These are phyloP conservation scores for Melastoma malabathricum DNA, from an alignment of 345 rosid species.

Conservation along the genomic window DNA sequence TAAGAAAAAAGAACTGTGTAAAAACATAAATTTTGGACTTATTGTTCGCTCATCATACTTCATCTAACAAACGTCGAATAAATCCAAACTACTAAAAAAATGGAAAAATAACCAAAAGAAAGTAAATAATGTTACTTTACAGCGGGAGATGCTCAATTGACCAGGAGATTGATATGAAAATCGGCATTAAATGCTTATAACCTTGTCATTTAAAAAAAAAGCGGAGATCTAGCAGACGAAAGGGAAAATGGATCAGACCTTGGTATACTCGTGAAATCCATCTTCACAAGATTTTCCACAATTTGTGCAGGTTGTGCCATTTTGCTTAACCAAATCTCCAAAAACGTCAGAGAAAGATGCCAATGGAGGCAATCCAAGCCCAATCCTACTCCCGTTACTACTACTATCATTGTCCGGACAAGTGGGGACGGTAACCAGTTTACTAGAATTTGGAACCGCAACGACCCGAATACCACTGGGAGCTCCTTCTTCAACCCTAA, in stretches of 20 bases:
- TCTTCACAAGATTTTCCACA: constrained; percentile 45
- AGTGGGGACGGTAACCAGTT: constrained; percentile 27
- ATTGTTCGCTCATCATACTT: no score
- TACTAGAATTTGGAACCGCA: constrained; percentile 52
- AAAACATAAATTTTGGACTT: no score
- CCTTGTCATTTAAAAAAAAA: no score
- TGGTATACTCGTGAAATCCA: constrained; percentile 33
- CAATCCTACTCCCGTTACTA: background rate
- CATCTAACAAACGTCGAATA: no score
- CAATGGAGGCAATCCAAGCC: constrained; percentile 24
- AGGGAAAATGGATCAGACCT: constrained; percentile 22
- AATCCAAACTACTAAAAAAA: no score
- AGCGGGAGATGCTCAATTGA: no score
- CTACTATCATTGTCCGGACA: constrained; percentile 7
- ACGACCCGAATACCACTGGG: constrained; percentile 70
- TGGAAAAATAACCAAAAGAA: no score
- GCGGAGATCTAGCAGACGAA: background rate
- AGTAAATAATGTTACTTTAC: no score
- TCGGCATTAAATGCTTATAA: no score
- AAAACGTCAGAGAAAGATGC: constrained; percentile 73
- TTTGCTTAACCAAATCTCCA: constrained; percentile 22
- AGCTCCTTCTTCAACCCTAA: constrained; percentile 48
- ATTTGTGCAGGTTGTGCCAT: constrained; percentile 25
- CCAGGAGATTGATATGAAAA: no score
- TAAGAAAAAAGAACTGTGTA: background rate